Evolutionary conservation across 2,329 filamentous ascomycete species (phyloP), one percentile per base, ranked within the genome.

Genomic region (Pezicula carpinea): DNA sequence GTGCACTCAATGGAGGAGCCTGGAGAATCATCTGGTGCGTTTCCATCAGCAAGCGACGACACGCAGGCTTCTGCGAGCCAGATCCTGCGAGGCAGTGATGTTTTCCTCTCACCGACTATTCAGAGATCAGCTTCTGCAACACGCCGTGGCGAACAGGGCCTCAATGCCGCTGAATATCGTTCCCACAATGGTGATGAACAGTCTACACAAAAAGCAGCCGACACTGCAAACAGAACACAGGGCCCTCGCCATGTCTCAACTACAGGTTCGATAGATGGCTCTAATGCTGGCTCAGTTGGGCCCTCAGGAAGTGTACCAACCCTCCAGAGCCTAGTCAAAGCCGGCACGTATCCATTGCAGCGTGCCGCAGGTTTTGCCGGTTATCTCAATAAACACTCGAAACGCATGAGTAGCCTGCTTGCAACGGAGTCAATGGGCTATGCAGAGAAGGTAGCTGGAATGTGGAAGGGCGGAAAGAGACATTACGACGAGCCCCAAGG

Each of bases 391-490:
- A 85, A 77, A 47, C 82, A 87, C 18, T 85, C 89, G 18, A 87
- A 87, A 56, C 82, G 82, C 29, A 88, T 97, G 82, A 89, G 88
- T 50, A 88, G 75, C 22, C 70, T 95, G 7, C 70, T 97, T 39
- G 88, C 92, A 6, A 89, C 85, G 0, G 91, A 96, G 64, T 95
- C 92, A 0, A 95, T 96, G 83, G 90, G 89, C 2, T 97, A 97
- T 62, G 85, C 96, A 26, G 91, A 95, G 62, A 97, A 96, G 66
- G 91, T 97, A 0, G 95, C 92, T 0, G 92, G 90, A 32, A 97
- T 97, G 87, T 93, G 93, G 82, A 88, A 90, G 56, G 93, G 93
- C 29, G 89, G 89, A 11, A 84, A 85, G 58, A 90, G 85, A 59
- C 92, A 97, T 66, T 99, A 97, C 59, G 83, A 85, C 42, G 86